Conservation (phyloP, 176 grass and related monocot genomes). For the Phoenix roebelenii region DNA sequence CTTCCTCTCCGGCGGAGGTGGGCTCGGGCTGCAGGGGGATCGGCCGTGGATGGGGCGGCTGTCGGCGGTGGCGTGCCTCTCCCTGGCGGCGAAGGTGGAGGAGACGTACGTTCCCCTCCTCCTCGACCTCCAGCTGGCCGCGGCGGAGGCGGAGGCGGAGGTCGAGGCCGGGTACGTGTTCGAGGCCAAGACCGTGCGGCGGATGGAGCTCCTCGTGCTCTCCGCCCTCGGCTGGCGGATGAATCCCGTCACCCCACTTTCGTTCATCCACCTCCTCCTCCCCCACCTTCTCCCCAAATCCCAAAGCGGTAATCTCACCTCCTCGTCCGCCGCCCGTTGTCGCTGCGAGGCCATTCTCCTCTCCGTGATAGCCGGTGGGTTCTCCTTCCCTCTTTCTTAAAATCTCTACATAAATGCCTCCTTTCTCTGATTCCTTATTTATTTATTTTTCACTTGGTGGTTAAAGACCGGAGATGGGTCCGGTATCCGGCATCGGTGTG, state of each 20-base stretch:
- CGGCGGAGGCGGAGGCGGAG: background rate
- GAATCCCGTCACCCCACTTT: conserved; percentile 69
- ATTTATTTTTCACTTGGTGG: background rate
- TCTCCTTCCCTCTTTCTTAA: background rate
- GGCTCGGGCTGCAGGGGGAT: conserved; percentile 31
- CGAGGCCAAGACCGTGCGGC: conserved; percentile 55
- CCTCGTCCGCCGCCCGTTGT: background rate
- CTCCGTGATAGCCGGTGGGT: conserved; percentile 45
- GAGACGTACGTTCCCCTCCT: conserved; percentile 59
- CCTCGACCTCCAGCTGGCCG: conserved; percentile 57
- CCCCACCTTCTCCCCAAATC: background rate
- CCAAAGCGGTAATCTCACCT: background rate
- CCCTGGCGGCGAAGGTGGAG: conserved; percentile 80
- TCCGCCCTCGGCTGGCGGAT: conserved; percentile 57
- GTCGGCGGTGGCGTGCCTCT: conserved; percentile 58
- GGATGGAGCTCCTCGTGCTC: conserved; percentile 86
- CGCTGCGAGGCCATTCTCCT: conserved; percentile 43
- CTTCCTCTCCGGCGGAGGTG: conserved; percentile 33
- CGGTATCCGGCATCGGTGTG: conserved; percentile 55
- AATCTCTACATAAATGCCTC: background rate
- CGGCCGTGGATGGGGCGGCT: conserved; percentile 66
- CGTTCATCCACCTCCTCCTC: conserved; percentile 54
- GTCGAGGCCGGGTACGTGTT: conserved; percentile 27
- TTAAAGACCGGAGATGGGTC: conserved; percentile 75
- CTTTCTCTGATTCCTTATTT: background rate